Evolutionary conservation across 2,329 filamentous ascomycete species (phyloP).

Genomic region (Ascochyta rabiei): DNA sequence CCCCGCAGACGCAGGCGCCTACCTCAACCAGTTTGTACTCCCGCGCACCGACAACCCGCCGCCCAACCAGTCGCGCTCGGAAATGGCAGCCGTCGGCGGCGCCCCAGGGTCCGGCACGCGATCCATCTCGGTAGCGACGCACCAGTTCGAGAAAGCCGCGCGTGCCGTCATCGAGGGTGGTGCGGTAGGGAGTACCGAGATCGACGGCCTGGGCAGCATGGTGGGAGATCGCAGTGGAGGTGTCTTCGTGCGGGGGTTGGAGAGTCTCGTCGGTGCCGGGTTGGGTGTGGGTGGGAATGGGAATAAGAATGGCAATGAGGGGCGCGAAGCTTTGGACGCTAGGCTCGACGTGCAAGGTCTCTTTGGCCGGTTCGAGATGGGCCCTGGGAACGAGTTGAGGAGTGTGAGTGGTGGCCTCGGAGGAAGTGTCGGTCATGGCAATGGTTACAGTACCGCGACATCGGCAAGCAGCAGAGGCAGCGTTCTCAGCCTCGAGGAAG

Average conservation of each 20-base stretch:
- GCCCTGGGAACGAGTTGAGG: not conserved
- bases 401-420: conserved; percentile 17
- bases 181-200: conserved; percentile 36
- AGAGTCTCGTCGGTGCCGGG: conserved; percentile 43
- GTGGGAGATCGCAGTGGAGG: conserved; percentile 42
- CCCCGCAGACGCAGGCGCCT: conserved; percentile 41
- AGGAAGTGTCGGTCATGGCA: not conserved
- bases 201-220: conserved; percentile 45
- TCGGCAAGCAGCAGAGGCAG: conserved; percentile 18
- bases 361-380: conserved; percentile 31
- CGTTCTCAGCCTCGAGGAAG: conserved; percentile 44
- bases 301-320: conserved; percentile 24
- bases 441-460: too few species aligned
- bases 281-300: conserved; percentile 9
- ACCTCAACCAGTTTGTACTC: conserved; percentile 46
- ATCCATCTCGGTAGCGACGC: conserved; percentile 37
- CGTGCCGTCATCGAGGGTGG: conserved; percentile 44
- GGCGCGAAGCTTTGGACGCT: not conserved
- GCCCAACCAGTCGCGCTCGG: conserved; percentile 38
- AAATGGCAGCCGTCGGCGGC: conserved; percentile 46
- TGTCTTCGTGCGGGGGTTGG: conserved; percentile 44
- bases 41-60: conserved; percentile 44
- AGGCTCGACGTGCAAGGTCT: conserved; percentile 9
- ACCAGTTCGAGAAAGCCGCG: conserved; percentile 43
- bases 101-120: conserved; percentile 39